Evolutionary conservation across 1,284 basidiomycete genomes (phyloP), one percentile per base, ranked within the genome.

Genomic region (Cutaneotrichosporon dermatis): DNA sequence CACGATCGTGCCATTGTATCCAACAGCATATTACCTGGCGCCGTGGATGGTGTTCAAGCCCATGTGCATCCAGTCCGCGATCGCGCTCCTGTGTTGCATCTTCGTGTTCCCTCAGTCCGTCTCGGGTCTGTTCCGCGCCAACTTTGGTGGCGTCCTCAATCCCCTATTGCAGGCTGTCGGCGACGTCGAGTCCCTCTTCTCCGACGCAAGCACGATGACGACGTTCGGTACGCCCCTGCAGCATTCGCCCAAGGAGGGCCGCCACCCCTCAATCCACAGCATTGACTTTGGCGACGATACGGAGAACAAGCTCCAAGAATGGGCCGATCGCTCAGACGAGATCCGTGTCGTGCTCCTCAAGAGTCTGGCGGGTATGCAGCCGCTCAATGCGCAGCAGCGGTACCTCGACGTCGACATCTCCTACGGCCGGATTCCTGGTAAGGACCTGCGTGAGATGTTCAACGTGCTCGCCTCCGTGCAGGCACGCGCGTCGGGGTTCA

Each of bases 81-180:
- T 77, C 34, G 68, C 66, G 3, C 54, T 69, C 9, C 15, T 76
- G 3, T 68, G 69, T 34, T 69, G 71, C 2, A 42, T 75, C 15
- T 36, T 73, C 45, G 66, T 79, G 43, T 76, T 79, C 54, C 77
- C 77, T 1, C 69, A 75, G 65, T 77, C 75, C 4, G 75, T 75
- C 11, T 66, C 69, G 1, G 68, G 71, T 50, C 69, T 68, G 25
- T 77, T 77, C 63, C 72, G 73, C n/a, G 57, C 63, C 0, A 72
- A 73, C 41, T 69, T 77, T 40, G 55, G 54, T 8, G 70, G 65
- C 10, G 69, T 77, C 10, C 53, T 79, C 11, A 49, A 41, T 1
- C 76, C 77, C 2, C 65, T 79, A 1, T 39, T 52, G 1, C 34
- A 43, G 13, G 72, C 69, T 0, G 60, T 74, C 54, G 59, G 55